These are phyloP conservation scores for Grifola frondosa DNA, from an alignment of 1,284 basidiomycete species.

Conservation along the genomic window DNA sequence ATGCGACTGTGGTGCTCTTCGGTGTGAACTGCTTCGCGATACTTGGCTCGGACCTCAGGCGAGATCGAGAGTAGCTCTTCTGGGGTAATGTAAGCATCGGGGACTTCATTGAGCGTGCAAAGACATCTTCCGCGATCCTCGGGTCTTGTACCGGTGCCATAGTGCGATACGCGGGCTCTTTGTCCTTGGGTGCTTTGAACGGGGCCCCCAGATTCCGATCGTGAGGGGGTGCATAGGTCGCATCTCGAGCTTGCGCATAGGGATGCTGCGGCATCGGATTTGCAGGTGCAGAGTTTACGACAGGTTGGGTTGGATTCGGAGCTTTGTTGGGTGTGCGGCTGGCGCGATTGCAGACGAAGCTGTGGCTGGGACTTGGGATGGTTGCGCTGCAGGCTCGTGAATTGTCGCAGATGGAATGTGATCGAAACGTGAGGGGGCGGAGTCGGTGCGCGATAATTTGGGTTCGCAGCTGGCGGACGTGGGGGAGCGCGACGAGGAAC, in stretches of 20 bases:
- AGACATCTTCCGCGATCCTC: conserved; percentile 8
- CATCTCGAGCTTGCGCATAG: not conserved
- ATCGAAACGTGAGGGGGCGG: too few species aligned
- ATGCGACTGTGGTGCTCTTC: conserved; percentile 33
- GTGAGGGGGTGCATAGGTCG: not conserved
- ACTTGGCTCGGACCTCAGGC: conserved; percentile 11
- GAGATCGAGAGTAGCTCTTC: conserved; percentile 14
- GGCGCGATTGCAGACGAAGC: too few species aligned
- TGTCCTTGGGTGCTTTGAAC: not conserved
- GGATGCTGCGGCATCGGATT: too few species aligned
- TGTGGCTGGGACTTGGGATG: too few species aligned
- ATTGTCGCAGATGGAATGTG: too few species aligned
- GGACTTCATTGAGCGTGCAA: conserved; percentile 10
- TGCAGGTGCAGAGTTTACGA: too few species aligned
- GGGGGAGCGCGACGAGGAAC: too few species aligned
- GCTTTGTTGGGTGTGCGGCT: too few species aligned
- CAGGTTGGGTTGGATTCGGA: too few species aligned
- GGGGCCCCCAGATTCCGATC: not conserved
- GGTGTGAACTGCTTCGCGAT: conserved; percentile 5
- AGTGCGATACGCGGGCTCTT: conserved; percentile 8
- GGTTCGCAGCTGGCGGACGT: too few species aligned
- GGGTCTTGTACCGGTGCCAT: conserved; percentile 8
- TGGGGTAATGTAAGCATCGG: conserved; percentile 6
- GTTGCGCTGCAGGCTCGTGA: too few species aligned
- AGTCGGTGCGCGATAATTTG: too few species aligned